phyloP scores from a whole-genome alignment of 2,329 filamentous ascomycete species.

The Truncatella angustata region DNA sequence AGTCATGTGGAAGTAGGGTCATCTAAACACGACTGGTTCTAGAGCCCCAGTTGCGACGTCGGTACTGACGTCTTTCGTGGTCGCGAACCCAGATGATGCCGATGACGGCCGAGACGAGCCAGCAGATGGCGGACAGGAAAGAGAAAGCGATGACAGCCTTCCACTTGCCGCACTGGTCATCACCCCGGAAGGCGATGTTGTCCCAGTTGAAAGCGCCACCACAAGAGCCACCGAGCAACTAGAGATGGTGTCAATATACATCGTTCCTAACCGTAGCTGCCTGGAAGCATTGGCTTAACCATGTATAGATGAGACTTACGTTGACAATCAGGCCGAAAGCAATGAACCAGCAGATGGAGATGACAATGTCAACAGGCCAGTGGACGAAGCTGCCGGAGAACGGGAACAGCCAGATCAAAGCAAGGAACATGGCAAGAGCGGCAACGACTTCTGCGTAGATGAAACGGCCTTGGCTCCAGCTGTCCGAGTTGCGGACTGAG shows the following conservation, averaged over 20 bases:
- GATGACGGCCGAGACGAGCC: conserved; percentile 63
- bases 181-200: conserved; percentile 45
- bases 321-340: conserved; percentile 66
- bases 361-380: conserved; percentile 69
- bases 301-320: conserved; percentile 36
- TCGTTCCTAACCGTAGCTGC: no score
- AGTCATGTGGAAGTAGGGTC: neutral
- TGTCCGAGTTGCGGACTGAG: conserved; percentile 39
- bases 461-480: conserved; percentile 61
- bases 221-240: conserved; percentile 47
- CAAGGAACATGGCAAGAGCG: conserved; percentile 65
- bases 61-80: conserved; percentile 31
- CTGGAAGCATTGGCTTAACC: no score
- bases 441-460: conserved; percentile 76
- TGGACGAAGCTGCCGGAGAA: conserved; percentile 65
- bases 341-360: conserved; percentile 69
- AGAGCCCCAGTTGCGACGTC: conserved; percentile 27
- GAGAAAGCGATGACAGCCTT: conserved; percentile 70
- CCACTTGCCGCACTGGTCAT: conserved; percentile 62
- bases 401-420: conserved; percentile 70
- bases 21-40: conserved; percentile 29
- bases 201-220: conserved; percentile 60
- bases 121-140: conserved; percentile 69
- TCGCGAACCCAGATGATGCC: conserved; percentile 53
- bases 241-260: no score